Evolutionary conservation across 139 green algal species (phyloP).

Genomic region (Dunaliella primolecta): DNA sequence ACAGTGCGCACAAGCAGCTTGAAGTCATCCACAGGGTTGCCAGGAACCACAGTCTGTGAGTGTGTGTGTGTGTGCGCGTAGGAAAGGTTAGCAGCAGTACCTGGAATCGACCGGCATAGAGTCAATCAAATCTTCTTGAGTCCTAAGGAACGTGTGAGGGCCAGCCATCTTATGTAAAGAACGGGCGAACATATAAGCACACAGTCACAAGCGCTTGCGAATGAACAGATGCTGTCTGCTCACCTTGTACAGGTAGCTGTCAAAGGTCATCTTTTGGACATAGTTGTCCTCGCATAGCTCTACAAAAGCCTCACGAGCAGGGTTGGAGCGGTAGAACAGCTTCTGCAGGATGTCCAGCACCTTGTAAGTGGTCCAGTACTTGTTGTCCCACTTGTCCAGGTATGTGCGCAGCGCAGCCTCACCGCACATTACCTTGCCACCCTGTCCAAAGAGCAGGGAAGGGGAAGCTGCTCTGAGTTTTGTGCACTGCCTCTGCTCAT

Average conservation of each 20-base stretch:
- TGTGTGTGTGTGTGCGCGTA: background rate
- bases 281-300: slow-evolving; percentile 97
- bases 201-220: too few species aligned
- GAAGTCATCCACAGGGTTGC: slow-evolving; percentile 94
- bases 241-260: slow-evolving; percentile 98
- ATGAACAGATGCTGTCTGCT: too few species aligned
- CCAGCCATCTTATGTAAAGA: too few species aligned
- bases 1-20: slow-evolving; percentile 96
- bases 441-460: too few species aligned
- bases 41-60: slow-evolving; percentile 90
- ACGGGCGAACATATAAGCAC: too few species aligned
- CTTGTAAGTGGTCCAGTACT: slow-evolving; percentile 99
- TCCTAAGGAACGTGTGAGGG: background rate
- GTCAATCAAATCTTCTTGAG: too few species aligned
- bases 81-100: too few species aligned
- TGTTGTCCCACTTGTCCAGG: slow-evolving; percentile 95
- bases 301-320: slow-evolving; percentile 97
- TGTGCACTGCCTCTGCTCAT: too few species aligned
- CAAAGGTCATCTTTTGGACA: slow-evolving; percentile 99
- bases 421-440: slow-evolving; percentile 81
- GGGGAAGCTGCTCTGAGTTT: too few species aligned
- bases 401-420: slow-evolving; percentile 90
- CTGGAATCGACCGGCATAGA: too few species aligned
- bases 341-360: slow-evolving; percentile 99
- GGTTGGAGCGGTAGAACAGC: slow-evolving; percentile 81